Base-by-base conservation (phyloP, 106 monocot species). In the Posidonia australis region DNA sequence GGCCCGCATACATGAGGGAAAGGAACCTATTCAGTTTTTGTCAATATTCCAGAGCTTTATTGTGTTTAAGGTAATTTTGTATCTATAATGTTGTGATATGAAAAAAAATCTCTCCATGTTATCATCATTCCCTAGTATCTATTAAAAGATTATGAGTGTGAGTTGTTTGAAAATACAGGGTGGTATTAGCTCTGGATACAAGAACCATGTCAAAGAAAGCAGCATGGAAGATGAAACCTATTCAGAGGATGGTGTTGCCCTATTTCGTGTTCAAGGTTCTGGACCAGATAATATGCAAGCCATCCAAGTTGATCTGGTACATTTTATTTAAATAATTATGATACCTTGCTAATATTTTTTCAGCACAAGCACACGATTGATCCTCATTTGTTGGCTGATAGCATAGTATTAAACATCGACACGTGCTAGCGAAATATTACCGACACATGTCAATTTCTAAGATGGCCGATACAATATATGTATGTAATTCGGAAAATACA, bases 261-360 rank as follows among this genome's bases (percentile, higher is more conserved):
- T 94, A 54, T 94, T 94, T 65, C 79, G 94, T 19, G 62, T 94
- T 65, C 89, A 94, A 86, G 94, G 94, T 56, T 84, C 86, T 66
- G 94, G 94, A 78, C 86, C 86, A 51, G 86, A 94, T 23, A 87
- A 86, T 74, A 90, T 94, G 94, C 94, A 90, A 82, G 79, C 89
- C 52, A 86, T 94, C 73, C 90, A 94, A 90, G 84, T 94, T 69
- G 89, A 94, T 49, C 73, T 79, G 65, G 94, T 94, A 94, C 13
- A 27, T 31, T 13, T 13, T 58, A 16, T 12, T 9, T 25, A 63
- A 63, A 44, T 44, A 44, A 0, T 32, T 23, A 26, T 1, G 23
- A 10, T 54, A 25, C 25, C 22, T 54, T 21, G 54, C n/a, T n/a
- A n/a, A n/a, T n/a, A n/a, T n/a, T n/a, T n/a, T n/a, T n/a, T n/a